Evolutionary conservation across 495 filamentous ascomycete species (phyloP).

Genomic region (Beverwykella pulmonaria): DNA sequence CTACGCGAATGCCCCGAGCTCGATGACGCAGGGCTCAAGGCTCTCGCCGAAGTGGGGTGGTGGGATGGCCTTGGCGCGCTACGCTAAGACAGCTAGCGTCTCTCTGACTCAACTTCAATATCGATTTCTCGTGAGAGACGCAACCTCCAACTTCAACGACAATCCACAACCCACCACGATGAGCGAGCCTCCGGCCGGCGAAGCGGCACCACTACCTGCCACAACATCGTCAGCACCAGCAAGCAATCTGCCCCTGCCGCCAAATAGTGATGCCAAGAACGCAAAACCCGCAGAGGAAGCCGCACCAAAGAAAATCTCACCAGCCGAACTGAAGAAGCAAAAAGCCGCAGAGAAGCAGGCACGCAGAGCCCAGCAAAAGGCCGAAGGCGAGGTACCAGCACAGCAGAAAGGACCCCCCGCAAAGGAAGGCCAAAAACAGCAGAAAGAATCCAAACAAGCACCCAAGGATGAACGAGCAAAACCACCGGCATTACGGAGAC

Average conservation of each 20-base stretch:
- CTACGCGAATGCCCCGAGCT: no score
- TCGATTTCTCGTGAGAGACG: neutral
- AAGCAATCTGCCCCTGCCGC: conserved; percentile 4
- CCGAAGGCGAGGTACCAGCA: conserved; percentile 49
- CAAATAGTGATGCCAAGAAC: conserved; percentile 11
- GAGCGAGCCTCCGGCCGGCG: conserved; percentile 15
- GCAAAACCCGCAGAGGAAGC: conserved; percentile 5
- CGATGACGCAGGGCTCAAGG: neutral
- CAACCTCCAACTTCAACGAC: neutral
- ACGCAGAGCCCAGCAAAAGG: conserved; percentile 61
- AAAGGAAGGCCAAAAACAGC: conserved; percentile 27
- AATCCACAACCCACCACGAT: conserved; percentile 4
- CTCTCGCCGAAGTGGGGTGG: neutral
- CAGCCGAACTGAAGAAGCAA: conserved; percentile 40
- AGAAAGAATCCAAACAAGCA: conserved; percentile 55
- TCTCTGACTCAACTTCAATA: conserved; percentile 4
- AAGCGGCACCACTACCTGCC: conserved; percentile 12
- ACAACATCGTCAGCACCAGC: conserved; percentile 1
- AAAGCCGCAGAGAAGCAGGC: conserved; percentile 53
- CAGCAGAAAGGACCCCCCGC: conserved; percentile 25
- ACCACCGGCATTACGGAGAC: conserved; percentile 45
- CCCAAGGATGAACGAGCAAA: conserved; percentile 35
- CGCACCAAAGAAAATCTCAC: conserved; percentile 20
- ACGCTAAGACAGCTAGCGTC: neutral
- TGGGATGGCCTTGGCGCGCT: neutral